A percentile compares a stretch with the other conserved stretches of the same genome.
Evolutionary conservation across 345 rosid genomes (phyloP).

Genomic region (Salix dunnii): DNA sequence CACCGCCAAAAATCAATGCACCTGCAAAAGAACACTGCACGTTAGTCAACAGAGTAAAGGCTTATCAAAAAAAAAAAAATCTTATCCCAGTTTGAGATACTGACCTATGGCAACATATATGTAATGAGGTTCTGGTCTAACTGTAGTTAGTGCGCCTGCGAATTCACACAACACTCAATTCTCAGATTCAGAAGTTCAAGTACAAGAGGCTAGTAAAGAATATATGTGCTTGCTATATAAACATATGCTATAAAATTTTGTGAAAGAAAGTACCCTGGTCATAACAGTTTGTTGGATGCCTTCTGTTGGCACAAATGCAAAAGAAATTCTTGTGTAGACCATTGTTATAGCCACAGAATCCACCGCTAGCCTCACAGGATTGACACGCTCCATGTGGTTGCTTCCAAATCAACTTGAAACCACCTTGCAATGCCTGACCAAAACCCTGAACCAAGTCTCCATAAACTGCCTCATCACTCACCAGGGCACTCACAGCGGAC

Average conservation of each 20-base stretch:
- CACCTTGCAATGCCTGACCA: constrained; percentile 14
- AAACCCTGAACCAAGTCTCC: constrained; percentile 7
- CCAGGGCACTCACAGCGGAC: constrained; percentile 7
- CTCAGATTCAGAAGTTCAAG: too few relatives aligned
- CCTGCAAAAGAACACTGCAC: constrained; percentile 1
- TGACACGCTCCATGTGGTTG: constrained; percentile 13
- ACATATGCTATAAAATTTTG: background rate
- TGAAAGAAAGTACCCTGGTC: background rate
- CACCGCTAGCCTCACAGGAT: constrained; percentile 26
- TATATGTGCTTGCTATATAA: too few relatives aligned
- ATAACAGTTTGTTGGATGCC: constrained; percentile 9
- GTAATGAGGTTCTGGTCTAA: constrained; percentile 5
- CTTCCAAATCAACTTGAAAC: constrained; percentile 28
- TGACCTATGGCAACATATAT: constrained; percentile 7
- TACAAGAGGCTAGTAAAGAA: too few relatives aligned
- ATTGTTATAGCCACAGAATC: constrained; percentile 22
- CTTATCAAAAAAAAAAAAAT: too few relatives aligned
- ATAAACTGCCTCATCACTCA: constrained; percentile 3
- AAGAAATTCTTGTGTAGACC: constrained; percentile 8
- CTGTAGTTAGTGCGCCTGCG: background rate
- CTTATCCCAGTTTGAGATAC: background rate
- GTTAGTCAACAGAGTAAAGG: background rate
- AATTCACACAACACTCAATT: background rate
- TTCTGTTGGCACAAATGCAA: constrained; percentile 25
- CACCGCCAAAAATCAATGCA: constrained; percentile 10